These are phyloP conservation scores for Aspergillus bombycis DNA, from an alignment of 2,329 filamentous ascomycete species.

Conservation along the genomic window DNA sequence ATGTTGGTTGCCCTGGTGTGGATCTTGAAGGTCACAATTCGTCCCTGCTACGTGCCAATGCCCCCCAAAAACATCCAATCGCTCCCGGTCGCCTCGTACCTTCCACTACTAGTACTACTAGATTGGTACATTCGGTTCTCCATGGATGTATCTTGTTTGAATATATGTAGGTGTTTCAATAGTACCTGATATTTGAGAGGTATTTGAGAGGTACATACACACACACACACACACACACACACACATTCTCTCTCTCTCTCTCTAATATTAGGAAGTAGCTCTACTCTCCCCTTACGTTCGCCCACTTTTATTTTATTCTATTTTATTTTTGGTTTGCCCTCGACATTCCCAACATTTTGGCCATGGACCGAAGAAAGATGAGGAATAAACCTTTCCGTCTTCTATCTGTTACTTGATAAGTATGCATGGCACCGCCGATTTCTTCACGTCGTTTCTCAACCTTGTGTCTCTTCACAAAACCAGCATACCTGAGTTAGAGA, in stretches of 20 bases:
- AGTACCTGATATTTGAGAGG: not conserved
- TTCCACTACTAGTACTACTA: not conserved
- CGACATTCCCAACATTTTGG: not conserved
- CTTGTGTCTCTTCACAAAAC: not conserved
- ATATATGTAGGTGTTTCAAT: not conserved
- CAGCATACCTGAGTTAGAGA: not conserved
- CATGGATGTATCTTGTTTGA: not conserved
- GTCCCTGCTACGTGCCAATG: not conserved
- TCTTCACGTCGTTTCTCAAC: constrained; percentile 1
- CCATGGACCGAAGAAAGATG: too few species aligned
- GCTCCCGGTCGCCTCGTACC: not conserved
- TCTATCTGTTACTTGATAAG: not conserved
- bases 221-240: not conserved
- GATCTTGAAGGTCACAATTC: not conserved
- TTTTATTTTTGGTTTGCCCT: not conserved
- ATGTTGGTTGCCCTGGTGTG: not conserved
- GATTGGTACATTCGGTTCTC: not conserved
- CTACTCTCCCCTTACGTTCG: not conserved
- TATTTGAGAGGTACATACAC: not conserved
- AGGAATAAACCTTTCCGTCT: not conserved
- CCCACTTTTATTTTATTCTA: not conserved
- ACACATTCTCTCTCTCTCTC: too few species aligned
- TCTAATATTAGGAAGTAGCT: not conserved
- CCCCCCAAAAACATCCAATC: not conserved
- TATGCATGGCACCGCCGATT: not conserved